A percentile compares a stretch with the other conserved stretches of the same genome.
phyloP scores from a whole-genome alignment of 305 asterid species.

The Striga hermonthica region DNA sequence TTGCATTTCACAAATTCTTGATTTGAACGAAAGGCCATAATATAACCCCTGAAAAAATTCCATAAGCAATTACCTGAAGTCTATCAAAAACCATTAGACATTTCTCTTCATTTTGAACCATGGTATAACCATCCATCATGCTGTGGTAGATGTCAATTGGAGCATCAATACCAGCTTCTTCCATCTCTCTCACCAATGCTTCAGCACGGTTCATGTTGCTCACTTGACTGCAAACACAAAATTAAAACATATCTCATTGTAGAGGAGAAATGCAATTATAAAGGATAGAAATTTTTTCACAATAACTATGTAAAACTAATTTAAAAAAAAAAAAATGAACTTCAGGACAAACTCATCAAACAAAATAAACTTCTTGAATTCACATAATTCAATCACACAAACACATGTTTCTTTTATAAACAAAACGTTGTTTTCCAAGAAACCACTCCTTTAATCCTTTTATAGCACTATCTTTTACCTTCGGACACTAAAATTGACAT shows the following conservation, averaged over 20 bases:
- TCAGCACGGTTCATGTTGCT: slow-evolving; percentile 74
- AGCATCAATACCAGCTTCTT: slow-evolving; percentile 92
- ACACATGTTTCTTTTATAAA: too few species aligned
- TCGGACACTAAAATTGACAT: too few species aligned
- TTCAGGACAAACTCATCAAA: too few species aligned
- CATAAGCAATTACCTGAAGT: slow-evolving; percentile 55
- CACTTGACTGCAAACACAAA: slow-evolving; percentile 59
- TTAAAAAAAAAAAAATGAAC: too few species aligned
- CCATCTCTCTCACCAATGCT: slow-evolving; percentile 95
- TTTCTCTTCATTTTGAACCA: slow-evolving; percentile 64
- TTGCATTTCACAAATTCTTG: slow-evolving; percentile 11
- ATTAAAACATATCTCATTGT: slow-evolving; percentile 22
- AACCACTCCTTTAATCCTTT: background rate
- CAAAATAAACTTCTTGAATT: too few species aligned
- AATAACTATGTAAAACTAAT: background rate
- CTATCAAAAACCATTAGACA: slow-evolving; percentile 80
- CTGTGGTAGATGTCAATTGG: slow-evolving; percentile 86
- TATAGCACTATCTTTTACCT: background rate
- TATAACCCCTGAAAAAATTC: slow-evolving; percentile 12
- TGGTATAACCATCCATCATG: slow-evolving; percentile 98
- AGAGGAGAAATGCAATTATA: background rate
- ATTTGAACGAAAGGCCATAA: slow-evolving; percentile 15
- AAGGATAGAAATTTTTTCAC: background rate
- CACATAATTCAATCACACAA: too few species aligned
- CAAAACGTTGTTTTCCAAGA: too few species aligned